phyloP scores from a whole-genome alignment of 306 rosid species.

The Fagus sylvatica region DNA sequence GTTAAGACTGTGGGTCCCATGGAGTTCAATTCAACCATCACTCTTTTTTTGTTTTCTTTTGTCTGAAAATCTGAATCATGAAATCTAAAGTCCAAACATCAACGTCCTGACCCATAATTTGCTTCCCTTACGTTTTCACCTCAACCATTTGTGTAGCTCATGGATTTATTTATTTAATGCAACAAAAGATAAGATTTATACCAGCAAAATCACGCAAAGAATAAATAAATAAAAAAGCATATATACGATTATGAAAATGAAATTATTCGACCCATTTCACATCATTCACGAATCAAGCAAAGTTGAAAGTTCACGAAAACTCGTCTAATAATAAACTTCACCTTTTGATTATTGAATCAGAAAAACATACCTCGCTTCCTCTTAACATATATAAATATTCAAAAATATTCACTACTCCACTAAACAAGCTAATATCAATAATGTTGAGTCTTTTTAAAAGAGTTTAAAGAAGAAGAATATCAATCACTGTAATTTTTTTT shows the following conservation, averaged over 20 bases:
- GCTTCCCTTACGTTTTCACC: neutral
- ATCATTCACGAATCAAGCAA: neutral
- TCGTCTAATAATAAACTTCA: no score
- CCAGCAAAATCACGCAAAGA: neutral
- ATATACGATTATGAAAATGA: neutral
- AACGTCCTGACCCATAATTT: neutral
- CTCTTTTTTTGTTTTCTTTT: no score
- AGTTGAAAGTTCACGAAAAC: no score
- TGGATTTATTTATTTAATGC: neutral
- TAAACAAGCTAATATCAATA: no score
- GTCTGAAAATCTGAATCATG: no score
- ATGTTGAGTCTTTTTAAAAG: no score
- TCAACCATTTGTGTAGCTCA: neutral
- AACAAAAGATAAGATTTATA: neutral
- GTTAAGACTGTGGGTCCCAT: constrained; percentile 49
- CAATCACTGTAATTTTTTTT: no score
- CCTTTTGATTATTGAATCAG: no score
- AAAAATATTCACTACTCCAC: no score
- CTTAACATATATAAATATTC: no score
- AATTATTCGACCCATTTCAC: neutral
- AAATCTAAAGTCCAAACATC: neutral
- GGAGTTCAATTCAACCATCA: neutral
- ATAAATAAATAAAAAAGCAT: neutral
- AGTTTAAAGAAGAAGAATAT: no score
- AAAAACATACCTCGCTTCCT: no score